Evolutionary conservation across 2,329 filamentous ascomycete genomes (phyloP).

Genomic region (Mycogone perniciosa): DNA sequence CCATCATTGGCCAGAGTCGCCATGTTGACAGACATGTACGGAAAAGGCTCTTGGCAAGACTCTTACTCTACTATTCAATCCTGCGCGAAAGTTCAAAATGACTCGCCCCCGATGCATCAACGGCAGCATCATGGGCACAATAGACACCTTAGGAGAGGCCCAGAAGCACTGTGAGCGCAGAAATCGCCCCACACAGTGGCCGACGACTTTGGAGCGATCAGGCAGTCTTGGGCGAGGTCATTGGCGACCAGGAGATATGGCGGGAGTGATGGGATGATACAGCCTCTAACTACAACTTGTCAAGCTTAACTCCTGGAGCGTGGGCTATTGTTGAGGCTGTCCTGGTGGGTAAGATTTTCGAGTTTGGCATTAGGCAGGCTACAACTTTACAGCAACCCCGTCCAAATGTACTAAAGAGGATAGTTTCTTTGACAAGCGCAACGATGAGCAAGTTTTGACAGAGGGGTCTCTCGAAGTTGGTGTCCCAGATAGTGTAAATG

Average conservation of each 20-base stretch:
- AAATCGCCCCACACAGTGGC: conserved; percentile 19
- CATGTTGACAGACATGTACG: conserved; percentile 29
- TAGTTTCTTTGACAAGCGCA: conserved; percentile 27
- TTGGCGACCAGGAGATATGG: conserved; percentile 34
- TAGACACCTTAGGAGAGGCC: conserved; percentile 22
- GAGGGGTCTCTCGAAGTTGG: conserved; percentile 20
- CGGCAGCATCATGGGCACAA: conserved; percentile 31
- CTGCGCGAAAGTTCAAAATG: conserved; percentile 28
- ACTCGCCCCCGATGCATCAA: conserved; percentile 30
- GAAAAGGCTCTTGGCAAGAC: conserved; percentile 27
- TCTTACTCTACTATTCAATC: conserved; percentile 21
- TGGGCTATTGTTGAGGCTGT: conserved; percentile 23
- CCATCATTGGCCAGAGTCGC: conserved; percentile 31
- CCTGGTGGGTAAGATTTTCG: conserved; percentile 25
- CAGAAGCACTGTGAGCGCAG: conserved; percentile 24
- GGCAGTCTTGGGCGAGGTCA: conserved; percentile 32
- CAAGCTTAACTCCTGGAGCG: conserved; percentile 16
- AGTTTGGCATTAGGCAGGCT: conserved; percentile 34
- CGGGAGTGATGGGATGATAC: conserved; percentile 30
- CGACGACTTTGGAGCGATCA: conserved; percentile 35
- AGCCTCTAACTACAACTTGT: conserved; percentile 10
- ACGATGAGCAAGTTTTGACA: conserved; percentile 19
- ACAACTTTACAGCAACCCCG: conserved; percentile 31
- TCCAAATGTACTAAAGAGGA: conserved; percentile 29
- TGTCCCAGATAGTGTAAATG: background rate